Evolutionary conservation across 2,329 filamentous ascomycete species (phyloP), one percentile per base, ranked within the genome.

Genomic region (Ceratocystis colombiana): DNA sequence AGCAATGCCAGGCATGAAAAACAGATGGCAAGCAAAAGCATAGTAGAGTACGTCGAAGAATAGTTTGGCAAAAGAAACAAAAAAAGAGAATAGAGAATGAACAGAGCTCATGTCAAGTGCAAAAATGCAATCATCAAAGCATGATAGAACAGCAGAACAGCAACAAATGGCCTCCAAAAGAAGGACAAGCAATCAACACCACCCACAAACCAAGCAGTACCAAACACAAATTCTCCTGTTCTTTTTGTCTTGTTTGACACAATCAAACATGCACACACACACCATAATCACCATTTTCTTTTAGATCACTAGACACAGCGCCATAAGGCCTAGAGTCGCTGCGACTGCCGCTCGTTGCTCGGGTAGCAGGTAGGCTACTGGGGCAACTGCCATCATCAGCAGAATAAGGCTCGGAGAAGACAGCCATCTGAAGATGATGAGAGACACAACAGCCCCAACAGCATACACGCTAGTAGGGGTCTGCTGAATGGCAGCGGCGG

Each of bases 291-390:
- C 33, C 57, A 64, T 64, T 20, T 15, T 37, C 62, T 53, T 53
- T 28, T 25, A 59, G 53, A 66, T 37, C 50, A 68, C 33, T 22
- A 68, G 61, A 61, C 63, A 61, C 64, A 64, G 5, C 12, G 61
- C 28, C 59, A 66, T 46, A 28, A 63, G 20, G 17, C 20, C 64
- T 30, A 64, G 22, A 12, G 50, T 61, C n/a, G 44, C 61, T 37
- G 28, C 61, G 12, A 68, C 22, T 7, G 46, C 37, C 5, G 50
- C 41, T 15, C 66, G 64, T 20, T 64, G 64, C 28, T 63, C 48
- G 20, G 64, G 64, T 12, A 66, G 8, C 25, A 65, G 15, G 17
- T 30, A 30, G 5, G 37, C 64, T 28, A n/a, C 57, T n/a, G 64
- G 50, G 10, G 41, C n/a, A 15, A 41, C 59, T 20, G 37, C 28